Evolutionary conservation across 2,329 filamentous ascomycete species (phyloP), one percentile per base, ranked within the genome.

Genomic region (Alternaria longipes): DNA sequence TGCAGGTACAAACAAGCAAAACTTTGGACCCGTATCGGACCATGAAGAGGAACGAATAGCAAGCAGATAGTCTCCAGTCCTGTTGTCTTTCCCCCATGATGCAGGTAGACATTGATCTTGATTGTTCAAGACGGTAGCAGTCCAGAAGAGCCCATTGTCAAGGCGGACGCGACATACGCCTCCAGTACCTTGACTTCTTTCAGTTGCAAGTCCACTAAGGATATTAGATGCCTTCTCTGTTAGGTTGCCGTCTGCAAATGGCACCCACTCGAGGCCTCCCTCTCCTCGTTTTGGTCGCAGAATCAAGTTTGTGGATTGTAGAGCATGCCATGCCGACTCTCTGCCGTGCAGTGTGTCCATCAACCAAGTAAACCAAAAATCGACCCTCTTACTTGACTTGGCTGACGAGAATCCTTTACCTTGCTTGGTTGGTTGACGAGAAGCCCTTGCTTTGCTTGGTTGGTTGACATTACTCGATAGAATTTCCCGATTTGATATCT

Each of bases 1-100:
- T 12, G 11, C 14, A 20, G 55, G 50, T 16, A 54, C 44, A 18
- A 60, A 60, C 45, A 60, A 54, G 57, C 57, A 60, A 22, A 54
- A 60, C 44, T 28, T 41, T 12, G 57, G 57, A 32, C 44, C 42
- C 4, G 12, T 34, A 18, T 20, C 3, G 1, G 51, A 22, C 50
- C 51, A 50, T 2, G 22, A 44, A 20, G 50, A n/a, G 11, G 42
- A 36, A 26, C 57, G 51, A 30, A 55, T 32, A 22, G 40, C 44
- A 32, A 60, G 32, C 42, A 60, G 54, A 20, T 51, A 60, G 44
- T 50, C 20, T 50, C 57, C 57, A 42, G 32, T 50, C 32, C 36
- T 41, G 4, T 32, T 55, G 22, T 55, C 42, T 16, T 24, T 36
- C 5, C 4, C 34, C 34, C 34, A 36, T 36, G 34, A 14, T 36